These are phyloP conservation scores for Pestalotiopsis sp. DNA, from an alignment of 2,329 filamentous ascomycete species.

Conservation along the genomic window DNA sequence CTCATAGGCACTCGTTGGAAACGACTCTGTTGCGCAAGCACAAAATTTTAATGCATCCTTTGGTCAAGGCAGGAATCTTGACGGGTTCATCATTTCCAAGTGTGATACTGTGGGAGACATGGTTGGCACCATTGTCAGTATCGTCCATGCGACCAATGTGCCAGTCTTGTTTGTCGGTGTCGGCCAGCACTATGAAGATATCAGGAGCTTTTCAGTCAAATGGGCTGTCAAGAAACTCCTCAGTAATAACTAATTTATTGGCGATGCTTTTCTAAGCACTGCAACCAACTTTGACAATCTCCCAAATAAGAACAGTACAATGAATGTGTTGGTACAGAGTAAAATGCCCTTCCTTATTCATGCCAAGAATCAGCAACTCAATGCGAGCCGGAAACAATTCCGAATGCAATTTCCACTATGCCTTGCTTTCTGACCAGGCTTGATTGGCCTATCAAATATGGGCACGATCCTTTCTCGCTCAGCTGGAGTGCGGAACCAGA, in stretches of 20 bases:
- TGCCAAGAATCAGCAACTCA: background rate
- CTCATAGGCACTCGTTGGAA: slow-evolving; percentile 80
- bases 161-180: slow-evolving; percentile 90
- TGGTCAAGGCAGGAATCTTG: slow-evolving; percentile 76
- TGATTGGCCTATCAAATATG: background rate
- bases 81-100: slow-evolving; percentile 98
- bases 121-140: slow-evolving; percentile 92
- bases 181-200: slow-evolving; percentile 69
- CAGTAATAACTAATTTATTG: slow-evolving; percentile 43
- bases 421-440: background rate
- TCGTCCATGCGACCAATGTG: slow-evolving; percentile 96
- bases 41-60: slow-evolving; percentile 96
- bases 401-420: background rate
- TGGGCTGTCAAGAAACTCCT: slow-evolving; percentile 71
- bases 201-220: slow-evolving; percentile 69
- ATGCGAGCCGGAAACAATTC: background rate
- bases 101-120: slow-evolving; percentile 99
- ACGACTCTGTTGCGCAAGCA: slow-evolving; percentile 92
- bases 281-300: background rate
- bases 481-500: background rate
- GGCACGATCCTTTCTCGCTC: background rate
- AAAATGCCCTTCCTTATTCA: background rate
- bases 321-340: background rate
- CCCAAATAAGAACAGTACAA: background rate
- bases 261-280: background rate